Base-by-base conservation (phyloP, 169 alveolate genomes). In the Eimeria necatrix region DNA sequence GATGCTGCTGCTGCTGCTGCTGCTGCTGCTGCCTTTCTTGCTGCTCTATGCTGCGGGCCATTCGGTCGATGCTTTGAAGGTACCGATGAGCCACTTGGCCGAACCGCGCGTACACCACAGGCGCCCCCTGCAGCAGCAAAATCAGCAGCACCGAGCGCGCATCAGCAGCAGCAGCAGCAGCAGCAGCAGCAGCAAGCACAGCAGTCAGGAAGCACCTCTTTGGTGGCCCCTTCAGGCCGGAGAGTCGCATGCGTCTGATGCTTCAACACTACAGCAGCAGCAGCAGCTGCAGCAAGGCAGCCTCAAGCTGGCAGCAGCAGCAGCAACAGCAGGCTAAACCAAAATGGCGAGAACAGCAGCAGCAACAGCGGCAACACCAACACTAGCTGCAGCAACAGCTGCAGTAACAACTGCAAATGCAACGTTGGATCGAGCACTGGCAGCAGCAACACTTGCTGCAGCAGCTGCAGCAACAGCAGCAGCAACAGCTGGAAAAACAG, bases 111-210 rank as follows among this genome's bases (percentile, higher is more conserved):
- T 73, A 73, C 46, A 10, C 78, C 46, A 22, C 78, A 22, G 20
- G 41, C 78, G 20, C 46, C 78, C n/a, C 59, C 85, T 26, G 85
- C 85, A 48, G 32, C 85, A 41, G 85, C 85, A 74, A 53, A 49
- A 74, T 0, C 85, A 74, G 61, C 85, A 4, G 78, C 46, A 10
- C 78, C 46, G 78, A 1, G 32, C 5, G 41, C 1, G 41, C 78
- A 68, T 9, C 78, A 16, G 26, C 85, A 74, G 59, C 85, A 48
- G 4, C 85, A 41, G 85, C 85, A 74, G 85, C 85, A 74, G 0
- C 85, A 74, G 61, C 85, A 68, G 78, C 78, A 68, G 78, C 41
- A 5, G 41, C 41, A 32, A 32, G 41, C 41, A 32, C 41, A 2
- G 41, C 41, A 32, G 41, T 32, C 41, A 32, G 41, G 41, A 32